These are phyloP conservation scores for Aspergillus awamori DNA, from an alignment of 2,329 filamentous ascomycete species.

Conservation along the genomic window DNA sequence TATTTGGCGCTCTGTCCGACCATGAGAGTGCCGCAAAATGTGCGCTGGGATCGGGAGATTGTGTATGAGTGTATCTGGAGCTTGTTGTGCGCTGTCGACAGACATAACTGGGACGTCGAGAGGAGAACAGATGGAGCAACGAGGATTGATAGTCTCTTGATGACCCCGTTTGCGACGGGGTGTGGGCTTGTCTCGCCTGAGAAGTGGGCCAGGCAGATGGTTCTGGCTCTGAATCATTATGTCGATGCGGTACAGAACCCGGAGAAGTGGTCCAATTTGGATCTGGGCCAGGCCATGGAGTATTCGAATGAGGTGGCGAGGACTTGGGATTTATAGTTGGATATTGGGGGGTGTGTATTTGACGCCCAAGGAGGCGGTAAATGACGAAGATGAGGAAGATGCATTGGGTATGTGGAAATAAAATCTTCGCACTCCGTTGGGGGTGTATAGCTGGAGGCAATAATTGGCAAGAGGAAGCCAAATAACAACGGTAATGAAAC, in stretches of 20 bases:
- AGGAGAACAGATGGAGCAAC: slow-evolving; percentile 13
- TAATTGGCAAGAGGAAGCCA: too few species aligned
- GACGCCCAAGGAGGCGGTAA: too few species aligned
- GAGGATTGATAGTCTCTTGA: slow-evolving; percentile 50
- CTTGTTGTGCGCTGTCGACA: slow-evolving; percentile 53
- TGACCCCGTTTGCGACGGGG: slow-evolving; percentile 58
- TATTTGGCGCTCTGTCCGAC: slow-evolving; percentile 58
- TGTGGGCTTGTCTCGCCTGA: slow-evolving; percentile 49
- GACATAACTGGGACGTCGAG: slow-evolving; percentile 45
- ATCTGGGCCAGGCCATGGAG: slow-evolving; percentile 38
- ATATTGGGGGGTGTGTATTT: neutral
- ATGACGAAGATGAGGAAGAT: too few species aligned
- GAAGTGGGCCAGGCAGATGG: slow-evolving; percentile 55
- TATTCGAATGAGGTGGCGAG: slow-evolving; percentile 31
- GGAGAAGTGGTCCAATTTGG: slow-evolving; percentile 46
- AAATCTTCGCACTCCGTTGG: too few species aligned
- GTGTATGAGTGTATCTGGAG: slow-evolving; percentile 60
- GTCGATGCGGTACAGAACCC: slow-evolving; percentile 51
- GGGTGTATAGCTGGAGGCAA: too few species aligned
- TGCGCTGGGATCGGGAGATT: slow-evolving; percentile 56
- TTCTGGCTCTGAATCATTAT: slow-evolving; percentile 57
- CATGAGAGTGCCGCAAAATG: slow-evolving; percentile 52
- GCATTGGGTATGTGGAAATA: too few species aligned
- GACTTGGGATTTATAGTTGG: slow-evolving; percentile 27
- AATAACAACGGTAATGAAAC: too few species aligned